Evolutionary conservation across 2,329 filamentous ascomycete genomes (phyloP).

Genomic region (Pestalotiopsis sp.): DNA sequence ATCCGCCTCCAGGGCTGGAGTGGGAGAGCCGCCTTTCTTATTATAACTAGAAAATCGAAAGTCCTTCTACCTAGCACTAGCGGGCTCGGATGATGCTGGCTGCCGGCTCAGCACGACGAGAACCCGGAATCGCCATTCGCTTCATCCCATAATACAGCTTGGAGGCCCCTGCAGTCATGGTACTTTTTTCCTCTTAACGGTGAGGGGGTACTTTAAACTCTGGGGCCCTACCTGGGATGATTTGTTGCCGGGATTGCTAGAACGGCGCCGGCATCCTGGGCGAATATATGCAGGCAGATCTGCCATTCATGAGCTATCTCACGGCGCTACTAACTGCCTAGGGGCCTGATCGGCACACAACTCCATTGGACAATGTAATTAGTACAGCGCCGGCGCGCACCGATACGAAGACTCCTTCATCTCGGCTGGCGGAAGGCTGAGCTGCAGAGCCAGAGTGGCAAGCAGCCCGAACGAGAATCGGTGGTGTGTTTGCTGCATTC

Average conservation of each 20-base stretch:
- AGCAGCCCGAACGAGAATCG: not conserved
- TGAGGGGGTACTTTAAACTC: not conserved
- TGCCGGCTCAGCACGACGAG: not conserved
- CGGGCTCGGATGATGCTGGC: not conserved
- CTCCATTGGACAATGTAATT: not conserved
- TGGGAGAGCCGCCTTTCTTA: not conserved
- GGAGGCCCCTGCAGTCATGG: not conserved
- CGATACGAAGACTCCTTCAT: not conserved
- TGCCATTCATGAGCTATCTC: not conserved
- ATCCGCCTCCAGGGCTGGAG: not conserved
- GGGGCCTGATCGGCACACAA: not conserved
- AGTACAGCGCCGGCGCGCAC: not conserved
- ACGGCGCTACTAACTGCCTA: not conserved
- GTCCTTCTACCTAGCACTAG: not conserved
- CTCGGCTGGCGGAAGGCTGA: not conserved
- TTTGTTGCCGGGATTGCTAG: not conserved
- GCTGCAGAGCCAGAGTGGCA: not conserved
- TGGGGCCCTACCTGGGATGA: not conserved
- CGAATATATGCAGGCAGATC: not conserved
- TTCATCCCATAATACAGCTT: not conserved
- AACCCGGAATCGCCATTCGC: not conserved
- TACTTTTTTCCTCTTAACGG: not conserved
- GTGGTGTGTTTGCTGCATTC: not conserved
- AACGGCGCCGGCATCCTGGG: not conserved
- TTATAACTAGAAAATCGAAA: not conserved